Percentiles rank a stretch among this genome's conserved stretches.
These are phyloP conservation scores for Hanseniaspora hatyaiensis DNA, from an alignment of 805 yeast genomes.

Conservation along the genomic window DNA sequence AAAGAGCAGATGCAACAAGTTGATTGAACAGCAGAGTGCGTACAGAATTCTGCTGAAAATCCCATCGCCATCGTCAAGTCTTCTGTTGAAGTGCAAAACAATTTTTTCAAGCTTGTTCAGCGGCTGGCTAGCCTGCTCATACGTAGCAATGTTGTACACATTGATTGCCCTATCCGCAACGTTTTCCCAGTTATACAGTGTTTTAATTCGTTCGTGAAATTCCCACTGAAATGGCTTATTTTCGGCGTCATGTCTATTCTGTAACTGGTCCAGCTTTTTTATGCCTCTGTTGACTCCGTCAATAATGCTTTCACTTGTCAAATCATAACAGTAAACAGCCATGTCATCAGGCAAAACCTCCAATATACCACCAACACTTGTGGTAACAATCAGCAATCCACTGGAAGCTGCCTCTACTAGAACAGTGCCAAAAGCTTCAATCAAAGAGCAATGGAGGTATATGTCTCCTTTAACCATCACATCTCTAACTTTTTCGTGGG, in stretches of 20 bases:
- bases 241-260: neutral
- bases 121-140: conserved; percentile 32
- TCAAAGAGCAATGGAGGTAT: conserved; percentile 81
- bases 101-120: conserved; percentile 50
- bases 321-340: conserved; percentile 81
- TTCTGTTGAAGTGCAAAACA: conserved; percentile 43
- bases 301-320: conserved; percentile 68
- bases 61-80: conserved; percentile 38
- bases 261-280: conserved; percentile 31
- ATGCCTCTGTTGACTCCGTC: conserved; percentile 66
- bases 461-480: conserved; percentile 91
- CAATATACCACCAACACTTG: conserved; percentile 94
- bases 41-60: conserved; percentile 79
- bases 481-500: conserved; percentile 86
- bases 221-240: conserved; percentile 25
- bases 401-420: conserved; percentile 96
- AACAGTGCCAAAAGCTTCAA: conserved; percentile 97
- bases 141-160: conserved; percentile 49
- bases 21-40: conserved; percentile 70
- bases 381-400: conserved; percentile 84
- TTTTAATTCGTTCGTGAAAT: conserved; percentile 66
- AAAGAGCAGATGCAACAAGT: conserved; percentile 49
- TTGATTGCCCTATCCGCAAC: conserved; percentile 76
- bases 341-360: conserved; percentile 87
- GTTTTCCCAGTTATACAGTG: conserved; percentile 86